A percentile compares a stretch with the other conserved stretches of the same genome.
Evolutionary conservation across 257 asterid species (phyloP).

Genomic region (Nicotiana tabacum): DNA sequence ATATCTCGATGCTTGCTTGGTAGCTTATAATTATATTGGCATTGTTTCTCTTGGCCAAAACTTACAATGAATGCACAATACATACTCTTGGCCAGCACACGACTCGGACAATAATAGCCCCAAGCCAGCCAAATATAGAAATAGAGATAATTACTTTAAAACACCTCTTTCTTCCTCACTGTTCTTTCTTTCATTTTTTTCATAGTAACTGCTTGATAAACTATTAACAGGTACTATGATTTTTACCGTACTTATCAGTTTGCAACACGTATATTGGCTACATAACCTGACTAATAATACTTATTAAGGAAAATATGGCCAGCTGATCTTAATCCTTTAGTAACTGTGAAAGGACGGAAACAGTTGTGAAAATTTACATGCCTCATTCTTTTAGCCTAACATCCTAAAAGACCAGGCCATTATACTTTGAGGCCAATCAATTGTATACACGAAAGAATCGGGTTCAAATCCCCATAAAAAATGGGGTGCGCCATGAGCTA

Average conservation of each 20-base stretch:
- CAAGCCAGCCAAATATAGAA: neutral
- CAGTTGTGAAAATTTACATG: conserved; percentile 20
- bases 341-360: neutral
- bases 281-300: neutral
- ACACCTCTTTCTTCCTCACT: neutral
- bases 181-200: neutral
- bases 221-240: neutral
- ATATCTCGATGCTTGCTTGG: too few species aligned
- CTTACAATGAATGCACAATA: too few species aligned
- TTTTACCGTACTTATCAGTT: neutral
- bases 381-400: conserved; percentile 23
- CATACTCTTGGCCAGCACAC: too few species aligned
- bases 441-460: conserved; percentile 33
- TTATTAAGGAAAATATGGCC: conserved; percentile 18
- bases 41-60: too few species aligned
- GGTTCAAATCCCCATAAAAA: conserved; percentile 11
- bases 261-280: neutral
- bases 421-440: conserved; percentile 30
- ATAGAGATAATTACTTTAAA: neutral
- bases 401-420: conserved; percentile 35
- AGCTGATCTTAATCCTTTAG: conserved; percentile 6
- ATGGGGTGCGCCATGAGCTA: conserved; percentile 16
- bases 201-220: neutral
- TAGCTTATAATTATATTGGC: too few species aligned
- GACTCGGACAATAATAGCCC: neutral